Evolutionary conservation across 108 stramenopile genomes (phyloP).

Genomic region (Nannochloropsis salina): DNA sequence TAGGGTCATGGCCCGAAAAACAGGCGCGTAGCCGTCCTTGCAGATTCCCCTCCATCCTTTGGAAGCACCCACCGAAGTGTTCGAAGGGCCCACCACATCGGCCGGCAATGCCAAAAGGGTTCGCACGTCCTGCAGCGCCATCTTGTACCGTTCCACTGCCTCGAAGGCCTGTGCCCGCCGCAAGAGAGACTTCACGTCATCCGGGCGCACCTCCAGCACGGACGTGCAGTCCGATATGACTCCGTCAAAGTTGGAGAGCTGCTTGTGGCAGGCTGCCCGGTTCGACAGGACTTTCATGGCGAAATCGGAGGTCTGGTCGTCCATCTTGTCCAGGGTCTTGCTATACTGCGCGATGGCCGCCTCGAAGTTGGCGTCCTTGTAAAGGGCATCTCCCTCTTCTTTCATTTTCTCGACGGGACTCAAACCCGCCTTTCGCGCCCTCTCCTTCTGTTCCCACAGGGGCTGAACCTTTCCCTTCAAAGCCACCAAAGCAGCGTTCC

Average conservation of each 20-base stretch:
- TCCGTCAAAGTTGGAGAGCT: constrained; percentile 96
- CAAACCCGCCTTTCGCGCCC: constrained; percentile 69
- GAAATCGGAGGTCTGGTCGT: constrained; percentile 64
- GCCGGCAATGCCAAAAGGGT: constrained; percentile 80
- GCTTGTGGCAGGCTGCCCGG: constrained; percentile 98
- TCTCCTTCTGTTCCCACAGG: constrained; percentile 79
- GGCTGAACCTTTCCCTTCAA: constrained; percentile 68
- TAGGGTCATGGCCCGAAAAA: too few relatives aligned
- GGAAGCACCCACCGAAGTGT: constrained; percentile 77
- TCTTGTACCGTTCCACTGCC: constrained; percentile 68
- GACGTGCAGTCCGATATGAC: constrained; percentile 87
- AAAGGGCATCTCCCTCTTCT: constrained; percentile 86
- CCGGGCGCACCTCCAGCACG: constrained; percentile 88
- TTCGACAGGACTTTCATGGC: constrained; percentile 91
- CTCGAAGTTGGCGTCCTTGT: constrained; percentile 75
- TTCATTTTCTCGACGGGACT: constrained; percentile 75
- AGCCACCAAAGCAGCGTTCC: constrained; percentile 71
- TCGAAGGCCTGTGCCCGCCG: constrained; percentile 98
- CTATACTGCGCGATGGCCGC: constrained; percentile 84
- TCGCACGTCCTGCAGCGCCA: constrained; percentile 95
- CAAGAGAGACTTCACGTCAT: constrained; percentile 93
- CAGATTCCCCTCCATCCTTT: constrained; percentile 61
- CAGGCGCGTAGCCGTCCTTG: not conserved
- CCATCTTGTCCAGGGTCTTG: constrained; percentile 76
- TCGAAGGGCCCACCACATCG: constrained; percentile 78